Evolutionary conservation across 2,329 filamentous ascomycete species (phyloP), one percentile per base, ranked within the genome.

Genomic region (Dendryphion nanum): DNA sequence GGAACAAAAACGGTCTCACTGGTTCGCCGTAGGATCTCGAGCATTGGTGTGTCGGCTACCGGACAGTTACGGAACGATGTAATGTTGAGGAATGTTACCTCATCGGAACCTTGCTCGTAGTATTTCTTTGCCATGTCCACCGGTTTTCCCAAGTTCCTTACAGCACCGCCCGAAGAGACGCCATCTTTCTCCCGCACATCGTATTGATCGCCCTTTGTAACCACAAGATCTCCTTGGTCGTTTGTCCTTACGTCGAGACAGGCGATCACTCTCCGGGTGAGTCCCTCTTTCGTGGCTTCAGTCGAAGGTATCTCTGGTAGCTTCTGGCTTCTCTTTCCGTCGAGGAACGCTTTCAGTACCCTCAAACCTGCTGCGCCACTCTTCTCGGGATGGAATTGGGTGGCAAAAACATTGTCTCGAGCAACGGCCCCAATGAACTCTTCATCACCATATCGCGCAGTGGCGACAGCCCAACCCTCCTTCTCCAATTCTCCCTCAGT

Each of bases 141-240:
- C 2, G 93, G 93, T 69, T 98, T 98, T 49, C 93, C 93, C 3
- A 98, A 77, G 66, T 98, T 98, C 47, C 93, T 83, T 23, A 98
- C 90, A 51, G 78, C 66, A 15, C 78, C 73, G 33, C 71, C 70
- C 18, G 59, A 72, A 38, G 79, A 75, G 40, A 74, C 73, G 12
- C 71, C 74, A 16, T 74, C 73, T 69, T 96, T 96, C 59, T 97
- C 93, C 20, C 93, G 86, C 5, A 98, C 93, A 59, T 98, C 93
- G 71, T 98, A 98, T 67, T 97, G 91, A 68, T 98, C 93, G 40
- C 93, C 93, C 69, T 98, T 98, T 12, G 93, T 98, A 24, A 98
- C 93, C 0, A 98, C 93, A 7, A 98, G 76, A 66, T 98, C 93
- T 21, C 93, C 93, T 44, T 85, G 76, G 64, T 98, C 93, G 66